phyloP scores from a whole-genome alignment of 768 basidiomycete genomes.

The Tulasnella sp. region DNA sequence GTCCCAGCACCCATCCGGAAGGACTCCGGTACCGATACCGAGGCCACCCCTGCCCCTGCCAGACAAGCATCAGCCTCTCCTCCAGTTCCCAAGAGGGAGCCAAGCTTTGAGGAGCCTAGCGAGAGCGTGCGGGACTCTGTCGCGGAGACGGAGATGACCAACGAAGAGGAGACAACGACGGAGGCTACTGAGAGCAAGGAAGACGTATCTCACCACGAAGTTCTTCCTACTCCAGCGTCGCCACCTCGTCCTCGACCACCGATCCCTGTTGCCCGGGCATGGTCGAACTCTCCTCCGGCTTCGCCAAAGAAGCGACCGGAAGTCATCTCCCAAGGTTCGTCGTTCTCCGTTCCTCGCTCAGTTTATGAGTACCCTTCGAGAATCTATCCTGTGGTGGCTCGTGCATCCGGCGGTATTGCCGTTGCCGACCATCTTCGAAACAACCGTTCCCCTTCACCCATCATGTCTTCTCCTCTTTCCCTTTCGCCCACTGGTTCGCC shows the following conservation, averaged over 20 bases:
- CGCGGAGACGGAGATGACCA: background rate
- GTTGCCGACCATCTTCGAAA: background rate
- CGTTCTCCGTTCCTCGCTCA: constrained; percentile 10
- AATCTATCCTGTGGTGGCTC: background rate
- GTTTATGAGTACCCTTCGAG: constrained; percentile 10
- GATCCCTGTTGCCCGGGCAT: background rate
- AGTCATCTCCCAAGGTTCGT: constrained; percentile 14
- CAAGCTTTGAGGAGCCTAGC: background rate
- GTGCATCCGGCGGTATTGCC: background rate
- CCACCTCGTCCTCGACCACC: constrained; percentile 11
- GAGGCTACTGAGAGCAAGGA: background rate
- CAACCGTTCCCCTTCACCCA: constrained; percentile 2
- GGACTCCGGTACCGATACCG: constrained; percentile 3
- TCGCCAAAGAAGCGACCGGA: background rate
- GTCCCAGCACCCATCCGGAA: constrained; percentile 14
- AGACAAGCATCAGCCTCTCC: background rate
- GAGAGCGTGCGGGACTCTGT: background rate
- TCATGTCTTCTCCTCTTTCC: constrained; percentile 1
- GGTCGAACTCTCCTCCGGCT: constrained; percentile 5
- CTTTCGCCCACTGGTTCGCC: background rate
- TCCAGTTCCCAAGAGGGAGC: background rate
- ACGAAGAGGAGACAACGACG: background rate
- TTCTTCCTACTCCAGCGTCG: constrained; percentile 6
- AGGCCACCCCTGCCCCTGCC: background rate
- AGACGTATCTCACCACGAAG: background rate